phyloP scores from a whole-genome alignment of 768 basidiomycete genomes.

The Multifurca ochricompacta region DNA sequence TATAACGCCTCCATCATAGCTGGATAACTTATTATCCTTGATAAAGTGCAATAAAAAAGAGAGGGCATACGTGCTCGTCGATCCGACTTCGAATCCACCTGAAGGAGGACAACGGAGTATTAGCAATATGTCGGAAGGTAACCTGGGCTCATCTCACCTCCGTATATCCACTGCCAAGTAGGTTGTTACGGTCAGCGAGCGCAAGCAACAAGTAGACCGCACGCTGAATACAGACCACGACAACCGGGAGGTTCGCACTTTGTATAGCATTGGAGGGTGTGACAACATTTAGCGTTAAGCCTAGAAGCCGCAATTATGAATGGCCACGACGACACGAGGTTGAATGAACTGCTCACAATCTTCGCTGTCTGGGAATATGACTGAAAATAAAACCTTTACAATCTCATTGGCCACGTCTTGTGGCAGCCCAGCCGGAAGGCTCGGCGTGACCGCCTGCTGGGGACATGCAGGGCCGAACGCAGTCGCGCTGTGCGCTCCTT shows the following conservation, averaged over 20 bases:
- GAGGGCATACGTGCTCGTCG: background rate
- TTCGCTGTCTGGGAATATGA: background rate
- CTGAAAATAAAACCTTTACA: background rate
- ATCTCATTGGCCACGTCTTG: background rate
- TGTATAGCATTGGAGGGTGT: constrained; percentile 9
- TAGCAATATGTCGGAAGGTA: background rate
- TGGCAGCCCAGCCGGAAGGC: background rate
- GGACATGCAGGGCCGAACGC: constrained; percentile 23
- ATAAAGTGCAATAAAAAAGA: no score
- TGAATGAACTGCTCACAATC: constrained; percentile 17
- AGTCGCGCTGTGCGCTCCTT: constrained; percentile 15
- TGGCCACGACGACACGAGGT: background rate
- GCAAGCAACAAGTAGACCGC: background rate
- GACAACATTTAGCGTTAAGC: constrained; percentile 23
- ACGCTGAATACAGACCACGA: constrained; percentile 20
- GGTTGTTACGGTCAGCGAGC: background rate
- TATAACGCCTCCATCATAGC: constrained; percentile 6
- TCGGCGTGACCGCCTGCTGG: constrained; percentile 16
- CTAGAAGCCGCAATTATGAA: background rate
- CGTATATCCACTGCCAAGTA: constrained; percentile 21
- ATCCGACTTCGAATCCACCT: background rate
- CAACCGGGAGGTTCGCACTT: constrained; percentile 20
- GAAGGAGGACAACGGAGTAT: background rate
- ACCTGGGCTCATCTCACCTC: constrained; percentile 8
- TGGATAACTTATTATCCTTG: background rate